These are phyloP conservation scores for Smallanthus sonchifolius DNA, from an alignment of 129 eudicot species.

Conservation along the genomic window DNA sequence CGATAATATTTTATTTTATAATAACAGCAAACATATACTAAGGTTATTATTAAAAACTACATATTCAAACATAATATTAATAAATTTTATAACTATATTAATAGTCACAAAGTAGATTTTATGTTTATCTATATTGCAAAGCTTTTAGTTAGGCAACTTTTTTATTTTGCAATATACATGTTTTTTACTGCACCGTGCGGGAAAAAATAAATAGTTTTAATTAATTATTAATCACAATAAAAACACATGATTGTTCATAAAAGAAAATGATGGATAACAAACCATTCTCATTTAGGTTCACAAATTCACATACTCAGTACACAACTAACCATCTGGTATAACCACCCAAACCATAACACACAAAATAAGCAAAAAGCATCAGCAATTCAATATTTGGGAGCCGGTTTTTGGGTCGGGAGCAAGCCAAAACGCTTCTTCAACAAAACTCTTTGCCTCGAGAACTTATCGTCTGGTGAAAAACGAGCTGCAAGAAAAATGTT, in stretches of 20 bases:
- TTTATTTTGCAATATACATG: too few relatives aligned
- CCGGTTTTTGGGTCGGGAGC: constrained; percentile 79
- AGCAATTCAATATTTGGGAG: constrained; percentile 20
- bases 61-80: neutral
- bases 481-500: constrained; percentile 51
- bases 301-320: neutral
- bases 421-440: constrained; percentile 88
- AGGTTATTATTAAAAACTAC: neutral
- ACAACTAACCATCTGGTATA: neutral
- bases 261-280: neutral
- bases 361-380: neutral
- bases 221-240: neutral
- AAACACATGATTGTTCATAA: neutral
- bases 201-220: too few relatives aligned
- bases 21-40: too few relatives aligned
- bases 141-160: too few relatives aligned
- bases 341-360: constrained; percentile 6
- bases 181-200: too few relatives aligned
- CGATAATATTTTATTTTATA: too few relatives aligned
- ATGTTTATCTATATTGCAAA: too few relatives aligned
- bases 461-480: constrained; percentile 92
- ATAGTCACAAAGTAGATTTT: too few relatives aligned
- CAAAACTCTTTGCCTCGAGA: constrained; percentile 83
- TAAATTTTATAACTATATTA: too few relatives aligned
- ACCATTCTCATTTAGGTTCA: neutral